Percentiles rank a stretch among this genome's conserved stretches.
These are phyloP conservation scores for Skeletonema grethae DNA, from an alignment of 108 stramenopile genomes.

Conservation along the genomic window DNA sequence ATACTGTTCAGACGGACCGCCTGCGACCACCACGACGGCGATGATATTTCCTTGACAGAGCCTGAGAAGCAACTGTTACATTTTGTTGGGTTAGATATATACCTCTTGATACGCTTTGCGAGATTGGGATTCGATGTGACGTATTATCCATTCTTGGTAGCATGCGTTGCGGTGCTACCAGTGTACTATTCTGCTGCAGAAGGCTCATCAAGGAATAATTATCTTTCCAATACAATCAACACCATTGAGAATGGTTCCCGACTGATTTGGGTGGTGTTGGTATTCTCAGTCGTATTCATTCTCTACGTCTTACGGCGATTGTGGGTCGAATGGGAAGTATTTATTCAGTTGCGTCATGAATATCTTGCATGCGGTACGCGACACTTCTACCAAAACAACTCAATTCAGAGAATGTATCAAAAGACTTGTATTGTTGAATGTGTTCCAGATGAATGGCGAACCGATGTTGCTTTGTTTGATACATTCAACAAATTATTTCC, in stretches of 20 bases:
- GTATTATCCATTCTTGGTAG: slow-evolving; percentile 59
- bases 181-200: slow-evolving; percentile 14
- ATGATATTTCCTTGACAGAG: slow-evolving; percentile 11
- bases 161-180: slow-evolving; percentile 37
- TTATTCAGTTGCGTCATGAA: slow-evolving; percentile 54
- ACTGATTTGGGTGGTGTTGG: slow-evolving; percentile 40
- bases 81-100: slow-evolving; percentile 71
- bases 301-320: slow-evolving; percentile 55
- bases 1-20: slow-evolving; percentile 9
- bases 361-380: slow-evolving; percentile 63
- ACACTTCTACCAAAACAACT: slow-evolving; percentile 27
- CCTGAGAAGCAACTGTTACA: slow-evolving; percentile 55
- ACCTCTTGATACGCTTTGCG: slow-evolving; percentile 62
- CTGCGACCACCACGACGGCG: neutral
- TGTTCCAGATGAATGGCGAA: slow-evolving; percentile 50
- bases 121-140: slow-evolving; percentile 60
- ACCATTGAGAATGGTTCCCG: slow-evolving; percentile 24
- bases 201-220: slow-evolving; percentile 11
- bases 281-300: slow-evolving; percentile 45
- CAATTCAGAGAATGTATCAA: slow-evolving; percentile 55
- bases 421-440: slow-evolving; percentile 62
- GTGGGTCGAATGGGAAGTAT: slow-evolving; percentile 74
- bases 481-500: slow-evolving; percentile 68
- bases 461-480: slow-evolving; percentile 52
- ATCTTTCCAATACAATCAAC: slow-evolving; percentile 44